Evolutionary conservation across 306 rosid genomes (phyloP), one percentile per base, ranked within the genome.

Genomic region (Castanea mollissima): DNA sequence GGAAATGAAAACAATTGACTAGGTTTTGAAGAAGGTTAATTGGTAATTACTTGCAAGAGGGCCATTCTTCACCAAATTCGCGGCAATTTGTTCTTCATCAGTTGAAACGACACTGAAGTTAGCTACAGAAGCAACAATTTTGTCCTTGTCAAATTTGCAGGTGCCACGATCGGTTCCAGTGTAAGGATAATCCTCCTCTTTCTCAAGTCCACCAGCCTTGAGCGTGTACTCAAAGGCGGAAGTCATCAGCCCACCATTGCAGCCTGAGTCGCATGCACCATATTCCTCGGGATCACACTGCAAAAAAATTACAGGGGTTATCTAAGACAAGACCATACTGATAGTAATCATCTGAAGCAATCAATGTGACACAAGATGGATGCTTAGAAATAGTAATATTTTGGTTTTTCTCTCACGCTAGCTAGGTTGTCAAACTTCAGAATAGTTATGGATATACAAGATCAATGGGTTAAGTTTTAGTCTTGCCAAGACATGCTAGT

Each of bases 11-110:
- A 41, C n/a, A 25, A 60, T 27, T 15, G 19, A 29, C 13, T 3
- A 69, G 55, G 29, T 54, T 11, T 54, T 2, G 2, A 31, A 5
- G 9, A 57, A 55, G 78, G 72, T 62, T 49, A 70, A 76, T 19
- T 90, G 69, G 63, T 49, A 70, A 76, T 19, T 90, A 94, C 98
- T 84, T 88, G 99, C 92, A 79, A 91, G 92, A 71, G 99, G 99
- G 79, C 98, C 99, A 82, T 93, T 81, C 88, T 85, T 82, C 65
- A 96, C 86, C 77, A 96, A 90, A 88, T 96, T 96, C 19, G 99
- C 97, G 57, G 98, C 98, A 84, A 93, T 90, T 85, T 96, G 99
- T 2, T 96, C 97, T 79, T 92, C 98, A 18, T 96, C 97, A 1
- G 75, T 55, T 41, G 98, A 89, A 77, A 96, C 74, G 59, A 96